Base-by-base conservation (phyloP, 345 rosid genomes). In the Melastoma malabathricum region DNA sequence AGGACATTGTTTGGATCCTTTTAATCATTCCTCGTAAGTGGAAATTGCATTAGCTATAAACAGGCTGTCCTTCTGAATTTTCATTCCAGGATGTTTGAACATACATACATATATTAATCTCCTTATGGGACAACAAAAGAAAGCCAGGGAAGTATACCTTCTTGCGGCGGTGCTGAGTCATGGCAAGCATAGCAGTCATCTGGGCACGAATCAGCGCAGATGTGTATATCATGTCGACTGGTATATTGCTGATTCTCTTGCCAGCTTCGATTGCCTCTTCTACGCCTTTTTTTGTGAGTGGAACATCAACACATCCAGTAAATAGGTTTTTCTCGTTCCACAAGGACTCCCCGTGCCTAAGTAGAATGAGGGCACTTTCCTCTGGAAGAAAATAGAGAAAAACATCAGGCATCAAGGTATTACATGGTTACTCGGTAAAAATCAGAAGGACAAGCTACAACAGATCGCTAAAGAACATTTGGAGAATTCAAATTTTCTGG, bases 191-290 rank as follows among this genome's bases (percentile, higher is more conserved):
- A 3, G 97, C 99, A 2, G 99, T 92, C 97, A 87, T 92, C 62
- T 93, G 97, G 9, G 99, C 97, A 66, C 95, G 97, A 59, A 93
- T 88, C 34, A 93, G 65, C 43, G 97, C 75, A 0, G 97, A 92
- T 3, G 99, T 88, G 48, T 71, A 92, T 61, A 92, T 92, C 81
- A 79, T 70, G 79, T 92, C 97, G 1, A 92, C 75, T 44, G 99
- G 99, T 61, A 92, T 92, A 68, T 76, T 87, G 62, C 99, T 79
- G 56, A 92, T 88, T 71, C 93, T 75, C 75, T 76, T 85, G 56
- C 99, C 99, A 14, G 99, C 99, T 74, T 92, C 94, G 75, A 84
- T 80, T 57, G 99, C 99, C 75, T 93, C 97, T 55, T 75, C 90
- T 41, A 88, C 82, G 47, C 99, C 99, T 65, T 80, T 87, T 68